A percentile compares a stretch with the other conserved stretches of the same genome.
Evolutionary conservation across 2,329 filamentous ascomycete species (phyloP).

Genomic region (Triangularia verruculosa): DNA sequence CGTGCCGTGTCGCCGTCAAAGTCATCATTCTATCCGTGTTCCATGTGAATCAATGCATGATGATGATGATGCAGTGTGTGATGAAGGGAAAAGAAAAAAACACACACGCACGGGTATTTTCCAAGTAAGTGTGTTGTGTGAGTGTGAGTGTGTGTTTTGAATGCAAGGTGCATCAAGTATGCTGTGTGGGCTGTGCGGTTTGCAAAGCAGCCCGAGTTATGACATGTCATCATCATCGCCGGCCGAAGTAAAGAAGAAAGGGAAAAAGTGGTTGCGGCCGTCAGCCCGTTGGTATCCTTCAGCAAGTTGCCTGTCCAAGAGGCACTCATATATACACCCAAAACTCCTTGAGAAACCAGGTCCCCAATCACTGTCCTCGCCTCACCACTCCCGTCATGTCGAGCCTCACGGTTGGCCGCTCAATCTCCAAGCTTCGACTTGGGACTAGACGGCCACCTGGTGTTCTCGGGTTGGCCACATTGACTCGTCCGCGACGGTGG

Average conservation of each 20-base stretch:
- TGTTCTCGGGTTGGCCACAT: constrained; percentile 55
- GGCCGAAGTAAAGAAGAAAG: neutral
- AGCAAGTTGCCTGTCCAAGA: neutral
- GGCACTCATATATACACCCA: neutral
- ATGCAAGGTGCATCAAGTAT: too few species aligned
- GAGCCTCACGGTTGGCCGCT: constrained; percentile 40
- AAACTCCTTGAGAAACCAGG: neutral
- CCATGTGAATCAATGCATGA: neutral
- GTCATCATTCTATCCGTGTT: neutral
- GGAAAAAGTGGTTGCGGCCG: neutral
- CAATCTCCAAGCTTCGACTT: constrained; percentile 56
- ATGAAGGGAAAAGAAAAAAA: neutral
- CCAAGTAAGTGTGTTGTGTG: neutral
- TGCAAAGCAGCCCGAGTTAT: too few species aligned
- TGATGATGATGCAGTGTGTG: neutral
- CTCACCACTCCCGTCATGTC: constrained; percentile 33
- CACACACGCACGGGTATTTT: neutral
- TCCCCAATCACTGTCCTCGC: constrained; percentile 9
- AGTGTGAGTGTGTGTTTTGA: neutral
- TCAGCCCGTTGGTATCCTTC: neutral
- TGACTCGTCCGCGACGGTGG: constrained; percentile 53
- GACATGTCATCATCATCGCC: neutral
- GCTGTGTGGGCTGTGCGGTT: too few species aligned
- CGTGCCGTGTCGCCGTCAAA: neutral
- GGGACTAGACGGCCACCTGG: constrained; percentile 52